Evolutionary conservation across 495 filamentous ascomycete species (phyloP), one percentile per base, ranked within the genome.

Genomic region (Penicillium salamii): DNA sequence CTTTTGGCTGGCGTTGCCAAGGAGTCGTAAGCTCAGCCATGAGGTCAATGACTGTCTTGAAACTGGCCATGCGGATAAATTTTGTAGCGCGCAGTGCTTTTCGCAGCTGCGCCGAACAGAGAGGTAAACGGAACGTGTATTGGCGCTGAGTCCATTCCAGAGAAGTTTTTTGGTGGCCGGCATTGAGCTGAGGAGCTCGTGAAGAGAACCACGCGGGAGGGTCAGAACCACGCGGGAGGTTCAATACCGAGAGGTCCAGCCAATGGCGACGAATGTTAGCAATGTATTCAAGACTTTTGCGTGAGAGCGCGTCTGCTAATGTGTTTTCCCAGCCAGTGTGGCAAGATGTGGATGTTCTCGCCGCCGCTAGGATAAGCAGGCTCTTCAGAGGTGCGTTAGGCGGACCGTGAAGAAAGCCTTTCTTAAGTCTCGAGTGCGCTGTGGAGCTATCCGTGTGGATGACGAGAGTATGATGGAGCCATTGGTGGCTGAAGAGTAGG

Each of bases 391-490:
- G 31, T 33, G 31, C 31, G 6, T 33, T 33, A 13, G 31, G 11
- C 31, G 31, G 31, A 33, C 31, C 11, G 14, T 19, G 29, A 29
- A 29, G 39, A 18, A 50, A 43, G 38, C 48, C 39, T 43, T 50
- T 50, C n/a, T 14, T 26, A 20, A 42, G 46, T 49, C 36, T 36
- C 9, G 21, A 40, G 36, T 49, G n/a, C 3, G 46, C 36, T 41
- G 46, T 49, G 36, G 46, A 49, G 36, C 46, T 31, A 40, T 49
- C 46, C n/a, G 45, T 39, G 36, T 26, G 45, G 45, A 48, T 48
- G 39, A 48, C 34, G 26, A 48, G 34, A 45, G 42, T 45, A 34
- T 38, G 44, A 47, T 47, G 33, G 15, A 37, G 18, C 36, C n/a
- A n/a, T n/a, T n/a, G n/a, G n/a, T n/a, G n/a, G n/a, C n/a, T n/a